A percentile compares a stretch with the other conserved stretches of the same genome.
phyloP scores from a whole-genome alignment of 345 rosid genomes.

The Gossypium bickii region DNA sequence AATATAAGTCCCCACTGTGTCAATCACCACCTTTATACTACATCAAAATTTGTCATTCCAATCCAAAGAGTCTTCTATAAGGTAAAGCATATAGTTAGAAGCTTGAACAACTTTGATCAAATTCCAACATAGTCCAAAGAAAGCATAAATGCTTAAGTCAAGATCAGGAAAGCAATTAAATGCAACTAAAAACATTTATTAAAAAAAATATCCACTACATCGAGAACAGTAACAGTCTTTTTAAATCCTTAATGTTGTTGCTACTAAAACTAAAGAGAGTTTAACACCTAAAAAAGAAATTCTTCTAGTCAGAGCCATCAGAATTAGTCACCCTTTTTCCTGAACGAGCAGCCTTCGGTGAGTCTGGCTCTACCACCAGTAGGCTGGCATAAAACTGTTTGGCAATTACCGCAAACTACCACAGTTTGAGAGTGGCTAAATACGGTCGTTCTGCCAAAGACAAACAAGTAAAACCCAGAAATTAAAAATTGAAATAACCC shows the following conservation, averaged over 20 bases:
- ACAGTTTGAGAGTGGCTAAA: not conserved
- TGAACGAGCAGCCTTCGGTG: not conserved
- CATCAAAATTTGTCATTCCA: too few species aligned
- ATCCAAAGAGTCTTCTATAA: too few species aligned
- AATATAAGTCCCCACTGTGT: too few species aligned
- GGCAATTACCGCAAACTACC: not conserved
- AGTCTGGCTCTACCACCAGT: not conserved
- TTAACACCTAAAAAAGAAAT: not conserved
- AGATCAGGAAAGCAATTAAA: not conserved
- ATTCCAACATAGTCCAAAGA: not conserved
- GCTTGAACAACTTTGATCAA: not conserved
- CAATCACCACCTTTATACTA: too few species aligned
- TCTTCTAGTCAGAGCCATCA: not conserved
- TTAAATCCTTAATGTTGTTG: not conserved
- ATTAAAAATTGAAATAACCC: not conserved
- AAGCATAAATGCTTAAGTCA: not conserved
- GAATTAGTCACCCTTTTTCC: not conserved
- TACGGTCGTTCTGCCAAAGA: not conserved
- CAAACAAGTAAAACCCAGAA: not conserved
- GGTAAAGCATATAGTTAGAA: too few species aligned
- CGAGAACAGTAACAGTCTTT: not conserved
- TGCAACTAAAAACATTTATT: not conserved
- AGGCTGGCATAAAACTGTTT: not conserved
- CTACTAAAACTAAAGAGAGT: not conserved
- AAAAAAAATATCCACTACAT: not conserved